Percentiles rank a stretch among this genome's conserved stretches.
phyloP scores from a whole-genome alignment of 805 yeast species.

The Suhomyces pyralidae region DNA sequence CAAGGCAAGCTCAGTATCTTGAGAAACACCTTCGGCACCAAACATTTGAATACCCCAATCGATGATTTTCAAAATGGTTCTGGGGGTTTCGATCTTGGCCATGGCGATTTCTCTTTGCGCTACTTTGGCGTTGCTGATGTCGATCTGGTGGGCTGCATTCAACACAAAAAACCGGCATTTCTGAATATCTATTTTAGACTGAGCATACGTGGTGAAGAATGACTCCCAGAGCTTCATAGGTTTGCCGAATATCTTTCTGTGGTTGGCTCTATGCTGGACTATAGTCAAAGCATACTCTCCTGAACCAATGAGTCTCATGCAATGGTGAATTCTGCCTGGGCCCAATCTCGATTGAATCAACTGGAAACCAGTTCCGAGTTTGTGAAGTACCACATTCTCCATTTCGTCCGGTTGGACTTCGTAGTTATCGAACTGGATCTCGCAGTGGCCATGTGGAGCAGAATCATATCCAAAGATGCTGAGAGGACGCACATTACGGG shows the following conservation, averaged over 20 bases:
- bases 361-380: slow-evolving; percentile 56
- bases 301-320: slow-evolving; percentile 62
- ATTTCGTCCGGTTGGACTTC: slow-evolving; percentile 46
- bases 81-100: slow-evolving; percentile 63
- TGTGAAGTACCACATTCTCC: slow-evolving; percentile 40
- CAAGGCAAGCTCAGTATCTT: slow-evolving; percentile 57
- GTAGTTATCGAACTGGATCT: slow-evolving; percentile 48
- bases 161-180: slow-evolving; percentile 53
- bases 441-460: slow-evolving; percentile 73
- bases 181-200: slow-evolving; percentile 51
- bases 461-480: slow-evolving; percentile 60
- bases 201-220: slow-evolving; percentile 49
- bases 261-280: slow-evolving; percentile 50
- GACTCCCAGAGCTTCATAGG: slow-evolving; percentile 49
- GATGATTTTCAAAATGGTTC: slow-evolving; percentile 46
- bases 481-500: slow-evolving; percentile 48
- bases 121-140: slow-evolving; percentile 49
- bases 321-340: slow-evolving; percentile 70
- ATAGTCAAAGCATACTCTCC: slow-evolving; percentile 54
- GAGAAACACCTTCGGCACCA: slow-evolving; percentile 65
- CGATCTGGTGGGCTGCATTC: slow-evolving; percentile 61
- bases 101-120: slow-evolving; percentile 57
- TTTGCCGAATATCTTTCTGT: slow-evolving; percentile 51
- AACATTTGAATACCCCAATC: slow-evolving; percentile 64
- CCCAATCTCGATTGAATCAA: slow-evolving; percentile 63